Base-by-base conservation (phyloP, 2,329 filamentous ascomycete species). In the Fusarium sambucinum region DNA sequence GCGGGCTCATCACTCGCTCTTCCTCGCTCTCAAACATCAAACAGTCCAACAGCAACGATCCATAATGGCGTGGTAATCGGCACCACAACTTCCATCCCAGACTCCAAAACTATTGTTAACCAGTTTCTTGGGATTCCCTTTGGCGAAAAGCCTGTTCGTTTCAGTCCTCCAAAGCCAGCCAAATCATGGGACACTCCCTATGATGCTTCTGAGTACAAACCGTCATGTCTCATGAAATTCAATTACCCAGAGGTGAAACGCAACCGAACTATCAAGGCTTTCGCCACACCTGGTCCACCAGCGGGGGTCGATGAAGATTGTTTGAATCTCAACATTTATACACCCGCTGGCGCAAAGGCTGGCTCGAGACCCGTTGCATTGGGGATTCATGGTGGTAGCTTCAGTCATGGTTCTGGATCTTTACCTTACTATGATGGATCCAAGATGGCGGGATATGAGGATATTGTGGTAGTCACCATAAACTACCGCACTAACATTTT, bases 401-500 rank as follows among this genome's bases (percentile, higher is more conserved):
- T 81, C 45, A 71, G 50, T 11, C 69, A 73, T 19, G 81, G 81
- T 33, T 77, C 74, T 52, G 75, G 79, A 0, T 75, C 78, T 13
- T 70, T 77, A 12, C 75, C 77, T 0, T 63, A 75, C 6, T 84
- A 83, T 66, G 79, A 80, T 57, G 82, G 82, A 4, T 76, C 77
- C 3, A 75, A 75, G 50, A 75, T 84, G 25, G 81, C 79, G 0
- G 75, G 76, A 0, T 70, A 80, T 2, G 76, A 84, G 47, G 82
- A 84, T 41, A 73, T 85, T 2, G 74, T 86, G 3, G 72, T 85
- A 1, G 82, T 85, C 1, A 80, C 80, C 2, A 68, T 82, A 44
- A 85, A 85, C 74, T 85, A 81, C 58, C 80, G 82, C 6, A 64
- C 79, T 38, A 80, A 78, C 32, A 73, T 82, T 29, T 81, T 83